Evolutionary conservation across 768 basidiomycete genomes (phyloP), one percentile per base, ranked within the genome.

Genomic region (Collybia nuda): DNA sequence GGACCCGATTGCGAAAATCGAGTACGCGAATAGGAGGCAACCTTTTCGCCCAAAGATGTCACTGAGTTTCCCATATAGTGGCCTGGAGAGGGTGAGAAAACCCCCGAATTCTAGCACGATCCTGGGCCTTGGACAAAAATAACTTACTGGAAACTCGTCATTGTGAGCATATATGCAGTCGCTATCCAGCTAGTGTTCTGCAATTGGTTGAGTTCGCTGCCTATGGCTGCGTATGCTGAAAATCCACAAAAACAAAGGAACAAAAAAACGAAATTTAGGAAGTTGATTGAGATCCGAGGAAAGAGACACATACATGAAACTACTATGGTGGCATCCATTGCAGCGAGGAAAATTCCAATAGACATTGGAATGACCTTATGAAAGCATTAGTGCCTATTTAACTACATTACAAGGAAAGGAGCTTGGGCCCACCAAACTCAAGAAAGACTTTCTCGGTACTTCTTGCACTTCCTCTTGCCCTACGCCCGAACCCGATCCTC

Each of bases 161-260:
- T 64, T 0, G 82, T 81, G 48, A 86, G 61, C 67, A 86, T 74
- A 57, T 85, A 85, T 0, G 78, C 77, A 0, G 83, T 85, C 3
- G 82, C 79, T 23, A 86, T 81, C 83, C 83, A 86, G 54, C 82
- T 83, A 0, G 82, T 82, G 49, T 78, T 84, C 53, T 85, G 80
- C 3, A 86, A 71, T 59, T 82, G 75, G 5, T 83, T 74, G 5
- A 86, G 65, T 54, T 85, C 82, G 57, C 76, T 80, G 21, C 80
- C 80, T 48, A 82, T 82, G 0, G 76, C 67, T 8, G 80, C 78
- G 53, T 79, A 81, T 0, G 79, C 77, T 77, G 48, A 40, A 46
- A 19, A 15, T 21, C n/a, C n/a, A n/a, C n/a, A n/a, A n/a, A n/a
- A n/a, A n/a, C n/a, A n/a, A n/a, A n/a, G n/a, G n/a, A n/a, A n/a